These are phyloP conservation scores for Penicillium oxalicum DNA, from an alignment of 2,329 filamentous ascomycete genomes.

Conservation along the genomic window DNA sequence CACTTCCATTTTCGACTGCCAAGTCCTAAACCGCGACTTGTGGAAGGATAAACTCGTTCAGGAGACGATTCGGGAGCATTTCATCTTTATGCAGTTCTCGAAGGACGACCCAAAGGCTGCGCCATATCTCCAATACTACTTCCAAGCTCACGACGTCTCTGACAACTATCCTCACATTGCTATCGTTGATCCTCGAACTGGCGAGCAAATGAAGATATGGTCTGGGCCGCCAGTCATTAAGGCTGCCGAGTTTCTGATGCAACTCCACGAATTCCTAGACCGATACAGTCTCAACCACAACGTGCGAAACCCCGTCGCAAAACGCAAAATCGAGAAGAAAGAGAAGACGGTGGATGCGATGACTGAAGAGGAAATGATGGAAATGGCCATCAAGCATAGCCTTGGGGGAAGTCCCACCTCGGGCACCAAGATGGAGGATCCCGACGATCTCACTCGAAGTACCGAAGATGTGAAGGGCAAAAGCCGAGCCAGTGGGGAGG, in stretches of 20 bases:
- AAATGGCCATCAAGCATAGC: slow-evolving; percentile 88
- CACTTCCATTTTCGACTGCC: slow-evolving; percentile 86
- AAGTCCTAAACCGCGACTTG: slow-evolving; percentile 85
- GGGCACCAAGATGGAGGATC: slow-evolving; percentile 61
- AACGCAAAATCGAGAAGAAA: slow-evolving; percentile 65
- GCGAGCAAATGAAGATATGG: slow-evolving; percentile 96
- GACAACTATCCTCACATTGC: slow-evolving; percentile 93
- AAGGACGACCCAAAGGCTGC: slow-evolving; percentile 74
- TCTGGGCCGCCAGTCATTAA: slow-evolving; percentile 73
- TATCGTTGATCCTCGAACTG: slow-evolving; percentile 90
- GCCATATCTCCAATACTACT: slow-evolving; percentile 88
- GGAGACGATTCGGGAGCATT: slow-evolving; percentile 81
- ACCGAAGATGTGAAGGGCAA: slow-evolving; percentile 42
- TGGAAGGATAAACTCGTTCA: slow-evolving; percentile 83
- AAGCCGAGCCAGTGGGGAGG: slow-evolving; percentile 45
- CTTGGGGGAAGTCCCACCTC: slow-evolving; percentile 52
- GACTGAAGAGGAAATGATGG: slow-evolving; percentile 96
- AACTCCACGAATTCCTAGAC: slow-evolving; percentile 93
- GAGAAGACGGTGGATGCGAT: slow-evolving; percentile 74
- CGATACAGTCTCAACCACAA: slow-evolving; percentile 83
- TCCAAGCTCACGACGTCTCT: slow-evolving; percentile 69
- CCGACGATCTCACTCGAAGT: slow-evolving; percentile 78
- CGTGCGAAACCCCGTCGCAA: slow-evolving; percentile 88
- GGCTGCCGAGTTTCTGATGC: slow-evolving; percentile 75
- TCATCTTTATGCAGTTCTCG: slow-evolving; percentile 90